These are phyloP conservation scores for Prinsepia uniflora DNA, from an alignment of 306 rosid species.

Conservation along the genomic window DNA sequence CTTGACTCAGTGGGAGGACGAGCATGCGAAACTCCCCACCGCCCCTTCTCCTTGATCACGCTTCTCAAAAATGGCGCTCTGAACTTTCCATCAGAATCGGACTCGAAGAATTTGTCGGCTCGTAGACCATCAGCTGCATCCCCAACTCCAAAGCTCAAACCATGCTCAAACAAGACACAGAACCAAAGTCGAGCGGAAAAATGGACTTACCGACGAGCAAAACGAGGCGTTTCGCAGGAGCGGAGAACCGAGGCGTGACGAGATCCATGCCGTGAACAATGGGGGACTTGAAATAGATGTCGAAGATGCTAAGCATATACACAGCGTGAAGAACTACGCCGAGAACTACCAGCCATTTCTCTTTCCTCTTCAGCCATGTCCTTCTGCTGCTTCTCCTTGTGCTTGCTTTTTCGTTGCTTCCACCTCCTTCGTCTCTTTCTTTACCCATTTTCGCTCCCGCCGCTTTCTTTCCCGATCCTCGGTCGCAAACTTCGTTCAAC, in stretches of 20 bases:
- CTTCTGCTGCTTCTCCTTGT: constrained; percentile 18
- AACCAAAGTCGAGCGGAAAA: neutral
- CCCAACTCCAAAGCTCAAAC: neutral
- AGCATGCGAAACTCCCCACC: constrained; percentile 98
- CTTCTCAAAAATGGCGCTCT: constrained; percentile 78
- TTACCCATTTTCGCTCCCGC: neutral
- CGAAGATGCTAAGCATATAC: constrained; percentile 87
- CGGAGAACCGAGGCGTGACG: constrained; percentile 62
- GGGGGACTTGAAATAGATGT: constrained; percentile 81
- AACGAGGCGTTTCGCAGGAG: constrained; percentile 83
- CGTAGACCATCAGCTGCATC: constrained; percentile 85
- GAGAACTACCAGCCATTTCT: constrained; percentile 67
- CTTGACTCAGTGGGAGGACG: constrained; percentile 95
- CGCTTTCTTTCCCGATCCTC: neutral
- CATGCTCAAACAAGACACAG: neutral
- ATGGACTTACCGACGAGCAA: constrained; percentile 55
- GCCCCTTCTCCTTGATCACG: constrained; percentile 60
- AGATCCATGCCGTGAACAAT: constrained; percentile 75
- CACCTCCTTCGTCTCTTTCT: constrained; percentile 12
- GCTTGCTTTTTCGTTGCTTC: neutral
- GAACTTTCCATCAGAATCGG: constrained; percentile 57
- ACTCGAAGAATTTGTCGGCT: constrained; percentile 87
- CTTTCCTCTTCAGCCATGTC: constrained; percentile 60
- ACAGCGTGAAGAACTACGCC: constrained; percentile 82
- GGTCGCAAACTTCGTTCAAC: neutral